phyloP scores from a whole-genome alignment of 768 basidiomycete species.

The Pulveroboletus ravenelii region DNA sequence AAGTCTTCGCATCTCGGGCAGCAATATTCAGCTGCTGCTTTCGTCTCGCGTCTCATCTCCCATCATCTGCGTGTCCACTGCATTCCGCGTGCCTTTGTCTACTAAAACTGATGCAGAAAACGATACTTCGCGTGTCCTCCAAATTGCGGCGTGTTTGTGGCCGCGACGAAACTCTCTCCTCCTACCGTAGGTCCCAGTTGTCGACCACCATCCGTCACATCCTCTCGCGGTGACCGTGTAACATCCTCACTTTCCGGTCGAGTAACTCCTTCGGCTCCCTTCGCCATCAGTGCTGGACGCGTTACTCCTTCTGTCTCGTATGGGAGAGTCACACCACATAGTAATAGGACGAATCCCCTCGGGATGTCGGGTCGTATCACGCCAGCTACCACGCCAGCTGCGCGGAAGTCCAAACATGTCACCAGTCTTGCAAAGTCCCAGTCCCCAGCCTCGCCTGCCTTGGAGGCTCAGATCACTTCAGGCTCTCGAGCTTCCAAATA shows the following conservation, averaged over 20 bases:
- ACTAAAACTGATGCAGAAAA: slow-evolving; percentile 41
- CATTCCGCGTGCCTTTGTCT: neutral
- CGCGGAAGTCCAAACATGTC: slow-evolving; percentile 30
- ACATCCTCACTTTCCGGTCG: slow-evolving; percentile 45
- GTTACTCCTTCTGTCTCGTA: slow-evolving; percentile 51
- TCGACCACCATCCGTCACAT: slow-evolving; percentile 78
- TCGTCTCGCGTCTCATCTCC: neutral
- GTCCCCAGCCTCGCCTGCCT: slow-evolving; percentile 20
- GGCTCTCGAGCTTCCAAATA: slow-evolving; percentile 86
- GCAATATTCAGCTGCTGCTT: neutral
- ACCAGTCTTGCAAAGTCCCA: slow-evolving; percentile 32
- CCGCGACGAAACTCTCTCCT: slow-evolving; percentile 72
- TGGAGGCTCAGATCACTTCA: slow-evolving; percentile 55
- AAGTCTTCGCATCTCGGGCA: slow-evolving; percentile 31
- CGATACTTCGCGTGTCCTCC: slow-evolving; percentile 84
- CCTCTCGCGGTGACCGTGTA: slow-evolving; percentile 48
- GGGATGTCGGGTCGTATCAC: slow-evolving; percentile 45
- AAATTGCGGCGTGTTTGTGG: slow-evolving; percentile 88
- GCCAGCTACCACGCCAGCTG: slow-evolving; percentile 33
- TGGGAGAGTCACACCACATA: slow-evolving; percentile 40
- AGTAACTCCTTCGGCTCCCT: slow-evolving; percentile 40
- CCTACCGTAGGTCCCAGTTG: slow-evolving; percentile 59
- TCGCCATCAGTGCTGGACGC: slow-evolving; percentile 40
- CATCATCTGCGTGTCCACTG: neutral
- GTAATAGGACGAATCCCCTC: slow-evolving; percentile 24